These are phyloP conservation scores for Rhododendron simsii DNA, from an alignment of 148 eudicot species.

Conservation along the genomic window DNA sequence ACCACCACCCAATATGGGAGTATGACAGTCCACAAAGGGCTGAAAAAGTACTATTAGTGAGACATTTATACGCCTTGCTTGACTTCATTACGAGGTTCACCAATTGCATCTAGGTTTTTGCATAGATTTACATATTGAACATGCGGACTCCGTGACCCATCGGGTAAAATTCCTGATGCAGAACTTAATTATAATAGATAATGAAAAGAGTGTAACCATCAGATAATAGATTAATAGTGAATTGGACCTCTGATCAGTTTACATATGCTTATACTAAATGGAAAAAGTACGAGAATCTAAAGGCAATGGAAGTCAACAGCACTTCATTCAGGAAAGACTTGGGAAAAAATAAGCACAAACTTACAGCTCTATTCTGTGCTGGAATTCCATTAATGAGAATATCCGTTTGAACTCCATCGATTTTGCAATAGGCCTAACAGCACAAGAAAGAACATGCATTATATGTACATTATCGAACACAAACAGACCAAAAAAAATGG, in stretches of 20 bases:
- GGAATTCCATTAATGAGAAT: conserved; percentile 58
- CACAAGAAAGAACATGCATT: neutral
- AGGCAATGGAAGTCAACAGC: conserved; percentile 7
- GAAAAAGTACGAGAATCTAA: neutral
- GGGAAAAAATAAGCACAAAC: conserved; percentile 17
- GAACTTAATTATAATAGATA: neutral
- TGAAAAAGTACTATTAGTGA: neutral
- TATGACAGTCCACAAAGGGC: neutral
- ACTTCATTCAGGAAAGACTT: conserved; percentile 1
- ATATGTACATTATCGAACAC: neutral
- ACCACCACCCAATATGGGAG: neutral
- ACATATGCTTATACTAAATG: neutral
- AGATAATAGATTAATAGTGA: neutral
- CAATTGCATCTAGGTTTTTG: neutral
- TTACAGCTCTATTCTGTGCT: conserved; percentile 93
- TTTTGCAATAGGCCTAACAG: conserved; percentile 78
- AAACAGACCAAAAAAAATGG: neutral
- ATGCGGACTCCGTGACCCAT: neutral
- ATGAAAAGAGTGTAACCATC: neutral
- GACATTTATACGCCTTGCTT: neutral
- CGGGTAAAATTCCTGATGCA: neutral
- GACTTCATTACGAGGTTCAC: neutral
- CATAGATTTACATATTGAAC: neutral
- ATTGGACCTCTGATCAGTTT: neutral
- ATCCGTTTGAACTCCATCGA: conserved; percentile 80